Evolutionary conservation across 805 yeast species (phyloP), one percentile per base, ranked within the genome.

Genomic region (Suhomyces kilbournensis): DNA sequence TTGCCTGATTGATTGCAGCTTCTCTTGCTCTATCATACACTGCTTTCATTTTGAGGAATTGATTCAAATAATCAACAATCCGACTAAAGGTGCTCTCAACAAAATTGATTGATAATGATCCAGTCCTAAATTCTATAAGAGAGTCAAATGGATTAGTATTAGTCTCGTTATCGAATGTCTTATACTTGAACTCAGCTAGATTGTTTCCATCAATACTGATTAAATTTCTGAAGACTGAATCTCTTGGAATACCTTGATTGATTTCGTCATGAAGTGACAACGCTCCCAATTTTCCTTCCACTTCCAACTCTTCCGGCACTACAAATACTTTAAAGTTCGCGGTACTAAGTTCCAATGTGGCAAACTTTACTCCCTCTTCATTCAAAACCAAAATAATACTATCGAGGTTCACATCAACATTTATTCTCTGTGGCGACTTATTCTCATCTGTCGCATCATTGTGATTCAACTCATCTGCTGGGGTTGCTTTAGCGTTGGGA

Each of bases 11-110:
- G 58, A 90, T 80, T 0, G 98, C 97, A 9, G 91, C 89, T 61
- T 86, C 90, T 53, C 98, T 80, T 0, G 98, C 96, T 19, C 80
- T 74, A 62, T 94, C 99, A 67, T 88, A 96, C n/a, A 92, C 76
- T 3, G 81, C 82, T 67, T 94, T 94, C 96, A 93, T 90, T 59
- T 80, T 80, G 53, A 83, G 86, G 62, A 96, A 88, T 59, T 86
- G 87, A 57, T 82, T 82, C 60, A 90, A 71, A 60, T 83, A 93
- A 9, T 79, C 75, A 28, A 86, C 62, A 9, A 96, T 79, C 57
- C 85, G 80, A 32, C 84, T 77, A 53, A 91, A 78, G 0, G 97
- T 87, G 53, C 84, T 87, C 60, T 93, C 97, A 17, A 90, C 84
- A 63, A 92, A 88, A 64, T 85, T 88, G 4, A 94, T 69, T 52